phyloP scores from a whole-genome alignment of 2,329 filamentous ascomycete species.

The Penicillium fuscoglaucum region DNA sequence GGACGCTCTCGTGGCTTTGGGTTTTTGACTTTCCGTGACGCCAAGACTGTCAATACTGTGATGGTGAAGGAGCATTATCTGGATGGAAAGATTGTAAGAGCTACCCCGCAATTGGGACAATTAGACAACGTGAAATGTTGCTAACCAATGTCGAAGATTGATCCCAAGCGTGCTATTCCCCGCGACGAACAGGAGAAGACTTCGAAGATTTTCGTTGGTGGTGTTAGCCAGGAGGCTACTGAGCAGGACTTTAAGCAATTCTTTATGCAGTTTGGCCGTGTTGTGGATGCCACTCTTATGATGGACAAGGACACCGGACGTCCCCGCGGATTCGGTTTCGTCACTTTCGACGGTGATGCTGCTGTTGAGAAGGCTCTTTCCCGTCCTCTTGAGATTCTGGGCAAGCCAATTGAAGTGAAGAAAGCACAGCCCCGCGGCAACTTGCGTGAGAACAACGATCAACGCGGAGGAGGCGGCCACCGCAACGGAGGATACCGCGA shows the following conservation, averaged over 20 bases:
- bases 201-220: conserved; percentile 97
- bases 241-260: conserved; percentile 96
- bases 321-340: conserved; percentile 93
- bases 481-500: conserved; percentile 43
- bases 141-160: conserved; percentile 65
- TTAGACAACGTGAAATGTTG: not conserved
- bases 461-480: conserved; percentile 44
- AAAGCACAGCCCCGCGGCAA: conserved; percentile 95
- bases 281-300: conserved; percentile 97
- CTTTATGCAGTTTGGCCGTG: conserved; percentile 93
- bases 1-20: conserved; percentile 94
- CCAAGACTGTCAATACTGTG: conserved; percentile 96
- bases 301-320: conserved; percentile 99
- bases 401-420: conserved; percentile 97
- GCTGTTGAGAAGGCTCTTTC: conserved; percentile 90
- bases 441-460: conserved; percentile 78
- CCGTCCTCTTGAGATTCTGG: conserved; percentile 83
- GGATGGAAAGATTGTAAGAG: conserved; percentile 92
- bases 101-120: conserved; percentile 6
- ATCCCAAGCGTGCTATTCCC: conserved; percentile 95
- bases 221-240: conserved; percentile 94
- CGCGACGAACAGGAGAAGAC: conserved; percentile 98
- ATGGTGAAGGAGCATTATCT: conserved; percentile 99
- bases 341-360: conserved; percentile 94
- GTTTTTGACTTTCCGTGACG: conserved; percentile 96